Evolutionary conservation across 2,329 filamentous ascomycete genomes (phyloP).

Genomic region (Pseudopithomyces chartarum): DNA sequence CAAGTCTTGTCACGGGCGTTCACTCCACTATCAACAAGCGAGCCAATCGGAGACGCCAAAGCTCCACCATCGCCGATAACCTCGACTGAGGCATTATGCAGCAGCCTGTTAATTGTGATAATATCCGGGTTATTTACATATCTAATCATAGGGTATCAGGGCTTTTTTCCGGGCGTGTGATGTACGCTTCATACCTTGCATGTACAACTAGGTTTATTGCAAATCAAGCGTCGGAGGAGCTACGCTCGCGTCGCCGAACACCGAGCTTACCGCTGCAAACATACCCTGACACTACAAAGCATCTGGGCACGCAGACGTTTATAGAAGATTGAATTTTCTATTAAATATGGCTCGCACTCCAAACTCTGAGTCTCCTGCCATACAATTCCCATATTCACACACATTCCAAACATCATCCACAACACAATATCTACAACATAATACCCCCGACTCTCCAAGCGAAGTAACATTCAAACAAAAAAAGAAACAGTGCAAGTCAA

Average conservation of each 20-base stretch:
- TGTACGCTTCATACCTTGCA: too few relatives aligned
- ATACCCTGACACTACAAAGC: background rate
- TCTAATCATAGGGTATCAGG: background rate
- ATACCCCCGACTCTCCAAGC: background rate
- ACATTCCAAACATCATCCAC: background rate
- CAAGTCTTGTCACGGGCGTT: background rate
- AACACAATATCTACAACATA: background rate
- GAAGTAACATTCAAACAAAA: background rate
- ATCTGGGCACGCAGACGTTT: too few relatives aligned
- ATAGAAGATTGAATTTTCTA: too few relatives aligned
- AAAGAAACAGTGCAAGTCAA: background rate
- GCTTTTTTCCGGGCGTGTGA: background rate
- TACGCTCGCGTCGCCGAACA: background rate
- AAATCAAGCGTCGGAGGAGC: background rate
- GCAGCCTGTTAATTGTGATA: background rate
- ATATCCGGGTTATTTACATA: background rate
- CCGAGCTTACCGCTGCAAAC: background rate
- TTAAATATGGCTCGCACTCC: background rate
- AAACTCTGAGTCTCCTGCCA: background rate
- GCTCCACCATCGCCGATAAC: background rate
- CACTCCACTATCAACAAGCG: background rate
- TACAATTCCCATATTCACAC: background rate
- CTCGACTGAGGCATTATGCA: background rate
- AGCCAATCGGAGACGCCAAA: constrained; percentile 7
- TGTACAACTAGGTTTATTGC: background rate